These are phyloP conservation scores for Zychaea mexicana DNA, from an alignment of 371 early-diverging fungal genomes.

Conservation along the genomic window DNA sequence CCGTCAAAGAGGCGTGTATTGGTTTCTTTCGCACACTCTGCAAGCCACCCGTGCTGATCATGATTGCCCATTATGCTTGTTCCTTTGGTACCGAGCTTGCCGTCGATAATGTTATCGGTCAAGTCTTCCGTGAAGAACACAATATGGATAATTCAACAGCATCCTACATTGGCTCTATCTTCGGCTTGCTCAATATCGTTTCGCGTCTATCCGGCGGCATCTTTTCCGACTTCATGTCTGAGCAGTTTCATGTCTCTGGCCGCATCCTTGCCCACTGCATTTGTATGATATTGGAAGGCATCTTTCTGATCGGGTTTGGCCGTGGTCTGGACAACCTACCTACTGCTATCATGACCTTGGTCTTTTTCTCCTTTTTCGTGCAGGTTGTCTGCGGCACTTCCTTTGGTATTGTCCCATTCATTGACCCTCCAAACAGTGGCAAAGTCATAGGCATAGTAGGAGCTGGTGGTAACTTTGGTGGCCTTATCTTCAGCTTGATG, in stretches of 20 bases:
- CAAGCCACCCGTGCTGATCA: slow-evolving; percentile 43
- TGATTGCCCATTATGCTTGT: slow-evolving; percentile 61
- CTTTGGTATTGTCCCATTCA: slow-evolving; percentile 26
- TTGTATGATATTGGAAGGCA: slow-evolving; percentile 38
- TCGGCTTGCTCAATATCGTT: slow-evolving; percentile 67
- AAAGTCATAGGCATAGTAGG: slow-evolving; percentile 36
- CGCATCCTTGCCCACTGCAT: slow-evolving; percentile 38
- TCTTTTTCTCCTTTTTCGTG: slow-evolving; percentile 46
- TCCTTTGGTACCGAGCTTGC: slow-evolving; percentile 68
- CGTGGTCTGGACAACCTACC: slow-evolving; percentile 19
- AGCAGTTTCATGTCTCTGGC: slow-evolving; percentile 12
- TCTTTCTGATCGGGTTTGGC: slow-evolving; percentile 25
- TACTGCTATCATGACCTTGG: slow-evolving; percentile 32
- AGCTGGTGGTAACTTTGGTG: slow-evolving; percentile 35
- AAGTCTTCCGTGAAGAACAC: slow-evolving; percentile 31
- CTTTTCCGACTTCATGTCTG: slow-evolving; percentile 30
- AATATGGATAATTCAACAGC: slow-evolving; percentile 40
- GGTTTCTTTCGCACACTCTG: slow-evolving; percentile 2
- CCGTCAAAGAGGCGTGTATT: neutral
- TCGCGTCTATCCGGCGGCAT: slow-evolving; percentile 61
- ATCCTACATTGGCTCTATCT: slow-evolving; percentile 57
- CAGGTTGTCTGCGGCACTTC: slow-evolving; percentile 36
- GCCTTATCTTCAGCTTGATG: slow-evolving; percentile 21
- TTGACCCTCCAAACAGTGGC: slow-evolving; percentile 19
- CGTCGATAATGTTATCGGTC: slow-evolving; percentile 58